Percentiles rank a stretch among this genome's conserved stretches.
phyloP scores from a whole-genome alignment of 352 stramenopile genomes.

The Thalassiosira pacifica region DNA sequence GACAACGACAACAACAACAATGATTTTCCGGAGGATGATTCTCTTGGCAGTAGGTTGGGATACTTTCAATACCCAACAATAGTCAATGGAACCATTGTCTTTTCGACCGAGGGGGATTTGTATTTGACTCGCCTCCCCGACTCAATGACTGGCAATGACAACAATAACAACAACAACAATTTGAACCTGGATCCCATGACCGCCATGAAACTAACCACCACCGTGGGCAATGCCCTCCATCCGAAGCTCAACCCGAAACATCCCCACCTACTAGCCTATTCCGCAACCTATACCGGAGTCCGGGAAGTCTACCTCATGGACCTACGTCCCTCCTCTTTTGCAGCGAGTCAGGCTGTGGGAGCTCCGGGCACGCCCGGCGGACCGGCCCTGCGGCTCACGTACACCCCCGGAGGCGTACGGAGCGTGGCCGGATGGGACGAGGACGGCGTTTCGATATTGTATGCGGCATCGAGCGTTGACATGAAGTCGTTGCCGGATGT shows the following conservation, averaged over 20 bases:
- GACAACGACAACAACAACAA: not conserved
- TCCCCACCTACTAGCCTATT: slow-evolving; percentile 71
- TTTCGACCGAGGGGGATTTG: slow-evolving; percentile 79
- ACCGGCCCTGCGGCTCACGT: slow-evolving; percentile 68
- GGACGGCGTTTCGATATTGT: slow-evolving; percentile 64
- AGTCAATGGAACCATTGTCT: slow-evolving; percentile 73
- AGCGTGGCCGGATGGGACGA: slow-evolving; percentile 73
- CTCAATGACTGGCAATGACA: not conserved
- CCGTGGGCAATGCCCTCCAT: slow-evolving; percentile 76
- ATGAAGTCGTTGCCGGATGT: slow-evolving; percentile 63
- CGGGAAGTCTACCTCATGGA: slow-evolving; percentile 81
- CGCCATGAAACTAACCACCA: slow-evolving; percentile 77
- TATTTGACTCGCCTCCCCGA: slow-evolving; percentile 66
- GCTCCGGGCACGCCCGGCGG: slow-evolving; percentile 39
- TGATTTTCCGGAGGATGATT: too few species aligned
- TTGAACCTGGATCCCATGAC: slow-evolving; percentile 1
- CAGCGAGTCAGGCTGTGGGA: too few species aligned
- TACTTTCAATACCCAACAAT: slow-evolving; percentile 75
- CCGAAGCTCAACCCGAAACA: slow-evolving; percentile 68
- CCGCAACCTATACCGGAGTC: slow-evolving; percentile 73
- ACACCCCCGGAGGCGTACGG: slow-evolving; percentile 58
- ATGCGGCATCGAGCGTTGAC: slow-evolving; percentile 60
- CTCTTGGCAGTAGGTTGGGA: slow-evolving; percentile 33
- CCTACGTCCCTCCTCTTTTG: slow-evolving; percentile 36
- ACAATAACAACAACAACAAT: not conserved